A percentile compares a stretch with the other conserved stretches of the same genome.
These are phyloP conservation scores for Leptomonas seymouri DNA, from an alignment of 208 protist genomes.

Conservation along the genomic window DNA sequence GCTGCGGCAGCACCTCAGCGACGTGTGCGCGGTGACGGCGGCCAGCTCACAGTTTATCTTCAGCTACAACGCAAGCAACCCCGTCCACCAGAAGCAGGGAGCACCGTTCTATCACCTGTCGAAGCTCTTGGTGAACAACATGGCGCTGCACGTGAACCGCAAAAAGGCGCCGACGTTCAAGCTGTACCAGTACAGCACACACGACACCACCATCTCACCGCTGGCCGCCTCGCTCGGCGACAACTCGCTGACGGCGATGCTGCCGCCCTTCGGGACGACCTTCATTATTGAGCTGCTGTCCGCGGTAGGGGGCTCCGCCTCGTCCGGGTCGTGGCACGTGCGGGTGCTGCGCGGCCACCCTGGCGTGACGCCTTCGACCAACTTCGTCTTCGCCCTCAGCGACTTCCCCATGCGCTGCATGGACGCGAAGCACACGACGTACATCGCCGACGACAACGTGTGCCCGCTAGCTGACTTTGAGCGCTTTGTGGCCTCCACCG, in stretches of 20 bases:
- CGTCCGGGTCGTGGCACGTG: slow-evolving; percentile 33
- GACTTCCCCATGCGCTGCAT: slow-evolving; percentile 48
- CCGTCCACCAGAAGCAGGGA: slow-evolving; percentile 48
- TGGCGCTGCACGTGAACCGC: slow-evolving; percentile 29
- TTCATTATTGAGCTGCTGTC: slow-evolving; percentile 65
- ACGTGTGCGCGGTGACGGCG: slow-evolving; percentile 40
- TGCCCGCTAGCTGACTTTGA: slow-evolving; percentile 66
- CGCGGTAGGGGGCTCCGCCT: background rate
- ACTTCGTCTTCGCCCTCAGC: slow-evolving; percentile 45
- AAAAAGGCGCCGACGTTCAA: slow-evolving; percentile 34
- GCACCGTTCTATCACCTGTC: slow-evolving; percentile 55
- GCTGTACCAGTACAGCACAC: slow-evolving; percentile 75
- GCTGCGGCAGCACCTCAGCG: slow-evolving; percentile 34
- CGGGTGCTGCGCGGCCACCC: slow-evolving; percentile 58
- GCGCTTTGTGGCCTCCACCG: slow-evolving; percentile 51
- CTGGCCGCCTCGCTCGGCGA: slow-evolving; percentile 55
- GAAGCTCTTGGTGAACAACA: slow-evolving; percentile 49
- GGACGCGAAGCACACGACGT: slow-evolving; percentile 32
- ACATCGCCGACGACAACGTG: slow-evolving; percentile 44
- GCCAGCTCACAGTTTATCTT: slow-evolving; percentile 34
- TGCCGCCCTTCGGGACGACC: slow-evolving; percentile 67
- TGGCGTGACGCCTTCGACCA: slow-evolving; percentile 40
- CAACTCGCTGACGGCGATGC: slow-evolving; percentile 38
- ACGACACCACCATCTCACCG: slow-evolving; percentile 68
- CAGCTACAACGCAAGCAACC: slow-evolving; percentile 48